Conservation (phyloP, 1,139 yeast genomes). For the Hemisphaericaspora subhashii region DNA sequence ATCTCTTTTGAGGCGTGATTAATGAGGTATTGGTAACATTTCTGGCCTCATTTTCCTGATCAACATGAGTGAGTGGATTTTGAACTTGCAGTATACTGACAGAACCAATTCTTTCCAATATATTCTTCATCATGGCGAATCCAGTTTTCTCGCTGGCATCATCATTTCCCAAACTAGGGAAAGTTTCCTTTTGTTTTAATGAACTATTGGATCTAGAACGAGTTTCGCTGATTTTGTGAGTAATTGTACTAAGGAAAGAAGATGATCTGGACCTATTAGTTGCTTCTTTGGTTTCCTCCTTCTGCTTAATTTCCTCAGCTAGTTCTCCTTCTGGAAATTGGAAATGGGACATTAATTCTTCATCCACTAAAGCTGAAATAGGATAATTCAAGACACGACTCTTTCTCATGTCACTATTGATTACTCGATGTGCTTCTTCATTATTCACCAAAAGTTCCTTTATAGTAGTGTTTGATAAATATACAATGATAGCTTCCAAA, state of each 20-base stretch:
- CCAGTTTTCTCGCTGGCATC: constrained; percentile 19
- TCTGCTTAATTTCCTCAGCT: constrained; percentile 19
- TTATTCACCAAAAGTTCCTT: constrained; percentile 25
- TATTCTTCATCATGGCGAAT: constrained; percentile 34
- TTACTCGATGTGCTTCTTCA: constrained; percentile 4
- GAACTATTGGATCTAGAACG: constrained; percentile 39
- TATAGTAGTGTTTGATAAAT: constrained; percentile 38
- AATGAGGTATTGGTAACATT: not conserved
- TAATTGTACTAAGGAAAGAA: constrained; percentile 39
- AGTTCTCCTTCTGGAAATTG: constrained; percentile 32
- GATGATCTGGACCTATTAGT: constrained; percentile 36
- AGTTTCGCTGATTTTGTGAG: constrained; percentile 30
- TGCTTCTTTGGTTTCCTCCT: constrained; percentile 16
- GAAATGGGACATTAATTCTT: constrained; percentile 29
- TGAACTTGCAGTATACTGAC: constrained; percentile 29
- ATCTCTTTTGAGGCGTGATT: constrained; percentile 20
- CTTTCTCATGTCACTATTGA: constrained; percentile 13
- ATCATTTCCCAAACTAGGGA: constrained; percentile 24
- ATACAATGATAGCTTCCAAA: constrained; percentile 43
- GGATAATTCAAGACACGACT: constrained; percentile 22
- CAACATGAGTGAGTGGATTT: not conserved
- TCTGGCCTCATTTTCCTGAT: constrained; percentile 8
- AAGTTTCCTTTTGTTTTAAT: constrained; percentile 27
- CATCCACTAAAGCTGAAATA: constrained; percentile 30
- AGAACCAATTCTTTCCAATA: constrained; percentile 35